A percentile compares a stretch with the other conserved stretches of the same genome.
These are phyloP conservation scores for Echinosophora koreensis DNA, from an alignment of 306 rosid species.

Conservation along the genomic window DNA sequence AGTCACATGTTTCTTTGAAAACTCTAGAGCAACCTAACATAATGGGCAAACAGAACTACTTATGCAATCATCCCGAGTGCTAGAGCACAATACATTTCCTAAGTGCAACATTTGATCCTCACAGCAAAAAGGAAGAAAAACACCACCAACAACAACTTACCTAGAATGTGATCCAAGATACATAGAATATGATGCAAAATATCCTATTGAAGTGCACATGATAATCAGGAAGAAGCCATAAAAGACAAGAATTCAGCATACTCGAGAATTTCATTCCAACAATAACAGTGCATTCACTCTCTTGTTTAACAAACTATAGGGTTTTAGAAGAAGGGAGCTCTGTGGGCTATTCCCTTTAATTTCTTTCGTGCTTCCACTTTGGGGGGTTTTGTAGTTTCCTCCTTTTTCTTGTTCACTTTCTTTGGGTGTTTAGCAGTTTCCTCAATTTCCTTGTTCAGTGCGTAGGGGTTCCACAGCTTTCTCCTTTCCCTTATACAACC, in stretches of 20 bases:
- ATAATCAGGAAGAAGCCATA: not conserved
- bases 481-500: not conserved
- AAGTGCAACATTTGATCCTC: not conserved
- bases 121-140: too few relatives aligned
- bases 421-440: too few relatives aligned
- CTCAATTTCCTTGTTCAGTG: not conserved
- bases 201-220: not conserved
- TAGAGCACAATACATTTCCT: not conserved
- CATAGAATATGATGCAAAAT: too few relatives aligned
- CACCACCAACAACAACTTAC: not conserved
- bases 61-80: not conserved
- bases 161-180: too few relatives aligned
- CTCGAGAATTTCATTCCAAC: not conserved
- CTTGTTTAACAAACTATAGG: too few relatives aligned
- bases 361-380: conserved; percentile 15
- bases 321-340: conserved; percentile 50
- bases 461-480: not conserved
- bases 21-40: not conserved
- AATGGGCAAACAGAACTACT: not conserved
- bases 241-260: not conserved
- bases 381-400: too few relatives aligned
- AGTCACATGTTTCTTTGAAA: not conserved
- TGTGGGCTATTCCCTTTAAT: conserved; percentile 50
- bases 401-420: too few relatives aligned
- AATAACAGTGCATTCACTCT: not conserved